A percentile compares a stretch with the other conserved stretches of the same genome.
These are phyloP conservation scores for Rhizophagus sp. DNA, from an alignment of 192 early-diverging fungal species.

Conservation along the genomic window DNA sequence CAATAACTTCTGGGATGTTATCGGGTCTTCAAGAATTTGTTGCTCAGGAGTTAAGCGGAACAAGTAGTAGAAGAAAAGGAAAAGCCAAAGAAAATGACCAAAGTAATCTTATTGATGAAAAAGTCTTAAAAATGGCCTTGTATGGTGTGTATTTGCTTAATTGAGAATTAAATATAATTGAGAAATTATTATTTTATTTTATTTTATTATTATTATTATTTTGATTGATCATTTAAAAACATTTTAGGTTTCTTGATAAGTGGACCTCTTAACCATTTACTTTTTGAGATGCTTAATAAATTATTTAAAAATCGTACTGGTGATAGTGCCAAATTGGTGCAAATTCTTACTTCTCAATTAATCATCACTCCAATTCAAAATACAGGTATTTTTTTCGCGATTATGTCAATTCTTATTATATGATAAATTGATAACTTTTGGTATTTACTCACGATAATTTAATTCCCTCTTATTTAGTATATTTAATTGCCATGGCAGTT, in stretches of 20 bases:
- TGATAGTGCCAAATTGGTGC: constrained; percentile 63
- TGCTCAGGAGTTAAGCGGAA: constrained; percentile 64
- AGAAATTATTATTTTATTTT: background rate
- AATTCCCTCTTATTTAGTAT: constrained; percentile 50
- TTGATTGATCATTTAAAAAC: background rate
- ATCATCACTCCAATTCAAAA: constrained; percentile 87
- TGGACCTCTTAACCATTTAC: constrained; percentile 80
- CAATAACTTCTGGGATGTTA: constrained; percentile 71
- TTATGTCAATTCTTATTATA: background rate
- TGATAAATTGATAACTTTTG: too few relatives aligned
- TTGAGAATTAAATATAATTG: background rate
- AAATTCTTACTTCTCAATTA: constrained; percentile 74
- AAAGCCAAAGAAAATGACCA: constrained; percentile 34
- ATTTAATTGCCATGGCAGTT: constrained; percentile 78
- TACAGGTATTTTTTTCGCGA: background rate
- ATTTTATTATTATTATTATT: too few relatives aligned
- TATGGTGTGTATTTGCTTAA: constrained; percentile 57
- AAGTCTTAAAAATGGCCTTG: constrained; percentile 77
- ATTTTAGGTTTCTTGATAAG: constrained; percentile 68
- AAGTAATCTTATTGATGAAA: constrained; percentile 53
- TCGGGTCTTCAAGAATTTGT: constrained; percentile 79
- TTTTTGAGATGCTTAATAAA: constrained; percentile 76
- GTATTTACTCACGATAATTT: background rate
- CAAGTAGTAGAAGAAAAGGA: constrained; percentile 29
- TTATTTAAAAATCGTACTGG: constrained; percentile 71